These are phyloP conservation scores for Sordariomycetes sp. DNA, from an alignment of 2,329 filamentous ascomycete species.

Conservation along the genomic window DNA sequence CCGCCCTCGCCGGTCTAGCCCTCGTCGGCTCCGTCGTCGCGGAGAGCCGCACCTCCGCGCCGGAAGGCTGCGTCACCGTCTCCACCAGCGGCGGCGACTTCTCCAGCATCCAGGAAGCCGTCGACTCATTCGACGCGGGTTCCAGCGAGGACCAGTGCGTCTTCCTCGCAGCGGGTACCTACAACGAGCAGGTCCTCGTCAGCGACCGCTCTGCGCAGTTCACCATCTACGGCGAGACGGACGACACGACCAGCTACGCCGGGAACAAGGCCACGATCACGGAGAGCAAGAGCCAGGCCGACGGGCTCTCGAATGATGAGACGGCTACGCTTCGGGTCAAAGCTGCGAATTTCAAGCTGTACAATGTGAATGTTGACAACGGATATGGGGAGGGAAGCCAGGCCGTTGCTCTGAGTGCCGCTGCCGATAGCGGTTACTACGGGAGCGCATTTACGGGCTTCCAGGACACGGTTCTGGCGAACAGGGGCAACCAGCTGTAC, in stretches of 20 bases:
- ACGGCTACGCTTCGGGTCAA: slow-evolving; percentile 34
- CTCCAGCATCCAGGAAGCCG: slow-evolving; percentile 12
- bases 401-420: slow-evolving; percentile 32
- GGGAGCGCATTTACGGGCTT: slow-evolving; percentile 32
- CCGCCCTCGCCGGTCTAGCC: neutral
- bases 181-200: slow-evolving; percentile 49
- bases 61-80: slow-evolving; percentile 18
- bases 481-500: slow-evolving; percentile 36
- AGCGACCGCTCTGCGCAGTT: slow-evolving; percentile 34
- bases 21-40: slow-evolving; percentile 7
- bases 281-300: slow-evolving; percentile 14
- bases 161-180: slow-evolving; percentile 35
- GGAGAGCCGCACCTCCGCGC: slow-evolving; percentile 17
- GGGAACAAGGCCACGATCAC: slow-evolving; percentile 47
- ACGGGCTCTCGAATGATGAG: slow-evolving; percentile 30
- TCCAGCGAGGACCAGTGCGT: slow-evolving; percentile 18
- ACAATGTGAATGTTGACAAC: slow-evolving; percentile 48
- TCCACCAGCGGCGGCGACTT: slow-evolving; percentile 15
- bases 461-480: slow-evolving; percentile 38
- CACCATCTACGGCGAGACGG: slow-evolving; percentile 49
- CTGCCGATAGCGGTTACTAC: slow-evolving; percentile 17
- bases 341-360: slow-evolving; percentile 42
- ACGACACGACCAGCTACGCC: slow-evolving; percentile 36
- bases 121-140: slow-evolving; percentile 11
- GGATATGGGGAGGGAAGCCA: slow-evolving; percentile 33